Evolutionary conservation across 2,329 filamentous ascomycete species (phyloP).

Genomic region (Penicillium olsonii): DNA sequence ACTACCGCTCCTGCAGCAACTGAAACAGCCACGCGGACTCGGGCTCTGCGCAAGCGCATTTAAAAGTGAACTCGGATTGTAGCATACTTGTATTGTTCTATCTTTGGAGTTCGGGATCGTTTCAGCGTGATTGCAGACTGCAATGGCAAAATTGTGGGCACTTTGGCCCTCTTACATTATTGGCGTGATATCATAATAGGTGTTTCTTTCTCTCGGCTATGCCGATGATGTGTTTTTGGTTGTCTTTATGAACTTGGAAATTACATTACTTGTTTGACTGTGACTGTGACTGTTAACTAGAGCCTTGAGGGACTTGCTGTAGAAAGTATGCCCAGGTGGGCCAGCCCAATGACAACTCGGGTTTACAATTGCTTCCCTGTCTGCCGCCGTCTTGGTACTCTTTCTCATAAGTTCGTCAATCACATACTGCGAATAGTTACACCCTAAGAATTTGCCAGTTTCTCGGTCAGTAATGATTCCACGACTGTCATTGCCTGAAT

Average conservation of each 20-base stretch:
- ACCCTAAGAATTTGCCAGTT: too few species aligned
- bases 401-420: too few species aligned
- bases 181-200: constrained; percentile 3
- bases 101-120: constrained; percentile 4
- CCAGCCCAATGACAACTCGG: too few species aligned
- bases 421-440: too few species aligned
- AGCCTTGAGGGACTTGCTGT: background rate
- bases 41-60: constrained; percentile 44
- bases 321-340: too few species aligned
- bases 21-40: constrained; percentile 36
- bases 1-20: constrained; percentile 29
- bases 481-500: too few species aligned
- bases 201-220: background rate
- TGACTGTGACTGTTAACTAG: too few species aligned
- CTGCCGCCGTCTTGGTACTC: too few species aligned
- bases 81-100: background rate
- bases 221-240: background rate
- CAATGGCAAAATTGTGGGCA: constrained; percentile 5
- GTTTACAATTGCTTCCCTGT: too few species aligned
- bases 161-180: constrained; percentile 1
- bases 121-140: constrained; percentile 10
- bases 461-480: too few species aligned
- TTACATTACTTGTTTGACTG: too few species aligned
- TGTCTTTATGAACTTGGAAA: background rate
- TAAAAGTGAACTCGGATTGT: constrained; percentile 15